Evolutionary conservation across 768 basidiomycete species (phyloP).

Genomic region (Pleurotus pulmonarius): DNA sequence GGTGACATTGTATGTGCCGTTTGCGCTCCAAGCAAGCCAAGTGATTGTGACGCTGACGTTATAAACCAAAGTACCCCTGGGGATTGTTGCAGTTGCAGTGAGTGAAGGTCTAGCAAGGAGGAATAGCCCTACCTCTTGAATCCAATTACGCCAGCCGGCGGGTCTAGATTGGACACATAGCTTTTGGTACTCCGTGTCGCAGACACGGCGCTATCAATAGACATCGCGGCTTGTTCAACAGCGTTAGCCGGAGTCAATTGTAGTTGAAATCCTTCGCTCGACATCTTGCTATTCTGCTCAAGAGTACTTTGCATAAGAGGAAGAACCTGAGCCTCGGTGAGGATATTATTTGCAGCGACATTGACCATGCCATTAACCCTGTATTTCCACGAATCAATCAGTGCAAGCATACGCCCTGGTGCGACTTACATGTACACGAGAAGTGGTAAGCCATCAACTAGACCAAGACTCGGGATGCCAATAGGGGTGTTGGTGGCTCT

Average conservation of each 20-base stretch:
- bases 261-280: no score
- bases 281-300: no score
- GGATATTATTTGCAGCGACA: no score
- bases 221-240: not conserved
- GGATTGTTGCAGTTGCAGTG: not conserved
- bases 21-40: not conserved
- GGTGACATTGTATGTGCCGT: not conserved
- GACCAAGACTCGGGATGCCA: no score
- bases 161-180: not conserved
- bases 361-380: no score
- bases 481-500: no score
- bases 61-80: not conserved
- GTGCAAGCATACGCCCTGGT: no score
- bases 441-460: not conserved
- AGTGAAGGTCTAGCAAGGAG: not conserved
- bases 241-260: no score
- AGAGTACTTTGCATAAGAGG: no score
- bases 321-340: no score
- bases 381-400: no score
- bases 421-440: not conserved
- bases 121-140: not conserved
- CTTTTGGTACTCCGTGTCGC: not conserved
- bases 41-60: not conserved
- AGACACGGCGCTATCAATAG: not conserved
- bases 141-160: not conserved